Percentiles rank a stretch among this genome's conserved stretches.
Evolutionary conservation across 169 alveolate species (phyloP).

Genomic region (Cryptosporidium ryanae): DNA sequence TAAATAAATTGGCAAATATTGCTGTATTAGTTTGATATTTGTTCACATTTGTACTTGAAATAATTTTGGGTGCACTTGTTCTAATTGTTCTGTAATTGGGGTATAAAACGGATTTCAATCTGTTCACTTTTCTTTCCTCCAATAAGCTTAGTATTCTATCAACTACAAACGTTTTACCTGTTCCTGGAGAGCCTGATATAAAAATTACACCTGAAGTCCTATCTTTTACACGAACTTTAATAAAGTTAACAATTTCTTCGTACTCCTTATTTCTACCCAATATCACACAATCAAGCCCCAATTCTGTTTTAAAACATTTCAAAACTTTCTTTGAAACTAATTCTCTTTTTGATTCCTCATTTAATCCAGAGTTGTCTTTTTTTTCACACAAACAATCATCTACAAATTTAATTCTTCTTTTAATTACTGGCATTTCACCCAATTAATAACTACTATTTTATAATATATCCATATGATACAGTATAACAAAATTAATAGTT

Average conservation of each 20-base stretch:
- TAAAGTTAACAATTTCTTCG: constrained; percentile 14
- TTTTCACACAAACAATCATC: too few relatives aligned
- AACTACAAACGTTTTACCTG: constrained; percentile 58
- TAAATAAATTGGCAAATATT: constrained; percentile 10
- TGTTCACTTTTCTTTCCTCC: constrained; percentile 4
- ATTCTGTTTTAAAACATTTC: constrained; percentile 51
- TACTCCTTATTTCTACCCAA: constrained; percentile 48
- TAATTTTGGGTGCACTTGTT: constrained; percentile 59
- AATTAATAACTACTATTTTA: too few relatives aligned
- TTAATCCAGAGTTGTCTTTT: too few relatives aligned
- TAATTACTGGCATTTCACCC: too few relatives aligned
- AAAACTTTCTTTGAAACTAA: neutral
- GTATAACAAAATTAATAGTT: too few relatives aligned
- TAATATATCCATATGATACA: too few relatives aligned
- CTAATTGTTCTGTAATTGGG: constrained; percentile 23
- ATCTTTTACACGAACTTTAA: neutral
- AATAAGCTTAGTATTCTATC: constrained; percentile 28
- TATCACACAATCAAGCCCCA: neutral
- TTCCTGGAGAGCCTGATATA: constrained; percentile 73
- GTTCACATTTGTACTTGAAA: constrained; percentile 20
- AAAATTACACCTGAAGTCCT: constrained; percentile 23
- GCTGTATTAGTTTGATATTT: neutral
- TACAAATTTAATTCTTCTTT: too few relatives aligned
- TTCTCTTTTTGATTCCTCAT: neutral
- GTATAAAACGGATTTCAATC: constrained; percentile 3